Conservation (phyloP, 1,139 yeast species). For the Meyerozyma smithsonii region DNA sequence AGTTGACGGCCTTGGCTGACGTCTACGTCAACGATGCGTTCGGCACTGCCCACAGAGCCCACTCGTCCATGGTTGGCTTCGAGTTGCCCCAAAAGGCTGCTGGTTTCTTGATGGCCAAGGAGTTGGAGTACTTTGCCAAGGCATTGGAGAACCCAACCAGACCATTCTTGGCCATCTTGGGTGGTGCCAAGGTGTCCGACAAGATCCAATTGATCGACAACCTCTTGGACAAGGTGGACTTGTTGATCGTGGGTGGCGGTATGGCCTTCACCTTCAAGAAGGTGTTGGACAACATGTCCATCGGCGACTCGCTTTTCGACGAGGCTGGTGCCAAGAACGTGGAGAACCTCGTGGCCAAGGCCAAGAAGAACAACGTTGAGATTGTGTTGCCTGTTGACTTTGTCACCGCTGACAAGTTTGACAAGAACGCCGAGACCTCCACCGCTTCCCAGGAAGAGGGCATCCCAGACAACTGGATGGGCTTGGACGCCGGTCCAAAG, state of each 20-base stretch:
- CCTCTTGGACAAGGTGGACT: constrained; percentile 89
- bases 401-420: constrained; percentile 89
- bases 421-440: constrained; percentile 81
- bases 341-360: constrained; percentile 83
- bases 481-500: constrained; percentile 92
- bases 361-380: constrained; percentile 90
- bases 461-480: constrained; percentile 91
- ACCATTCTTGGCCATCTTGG: constrained; percentile 95
- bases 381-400: constrained; percentile 90
- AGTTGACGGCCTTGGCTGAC: constrained; percentile 86
- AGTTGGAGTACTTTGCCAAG: constrained; percentile 92
- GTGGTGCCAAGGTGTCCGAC: constrained; percentile 98
- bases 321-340: constrained; percentile 92
- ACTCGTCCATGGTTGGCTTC: constrained; percentile 96
- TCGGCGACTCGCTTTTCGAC: constrained; percentile 88
- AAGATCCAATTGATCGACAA: constrained; percentile 96
- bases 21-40: constrained; percentile 96
- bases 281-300: constrained; percentile 74
- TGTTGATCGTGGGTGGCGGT: constrained; percentile 95
- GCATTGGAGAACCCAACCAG: constrained; percentile 95
- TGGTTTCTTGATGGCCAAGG: constrained; percentile 96
- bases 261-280: constrained; percentile 98
- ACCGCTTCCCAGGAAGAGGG: constrained; percentile 81
- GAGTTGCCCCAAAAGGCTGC: constrained; percentile 92
- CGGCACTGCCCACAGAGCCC: constrained; percentile 99